Evolutionary conservation across 768 basidiomycete species (phyloP).

Genomic region (Hebeloma cylindrosporum): DNA sequence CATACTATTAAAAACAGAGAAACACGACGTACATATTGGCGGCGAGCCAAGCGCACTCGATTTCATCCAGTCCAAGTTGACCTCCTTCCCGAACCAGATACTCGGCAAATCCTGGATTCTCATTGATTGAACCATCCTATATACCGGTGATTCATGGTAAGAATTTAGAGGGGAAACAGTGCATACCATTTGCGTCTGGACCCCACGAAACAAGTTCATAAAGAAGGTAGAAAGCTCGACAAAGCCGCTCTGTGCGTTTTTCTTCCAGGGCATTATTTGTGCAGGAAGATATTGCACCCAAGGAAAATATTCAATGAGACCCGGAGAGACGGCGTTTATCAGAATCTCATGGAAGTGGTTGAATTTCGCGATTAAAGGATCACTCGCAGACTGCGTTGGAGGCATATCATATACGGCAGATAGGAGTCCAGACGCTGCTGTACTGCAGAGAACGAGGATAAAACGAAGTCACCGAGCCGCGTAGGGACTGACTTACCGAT

Average conservation of each 20-base stretch:
- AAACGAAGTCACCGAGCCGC: too few species aligned
- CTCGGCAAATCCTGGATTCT: conserved; percentile 4
- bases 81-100: conserved; percentile 6
- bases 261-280: conserved; percentile 24
- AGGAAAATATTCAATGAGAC: conserved; percentile 35
- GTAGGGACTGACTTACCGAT: conserved; percentile 18
- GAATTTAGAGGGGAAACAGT: too few species aligned
- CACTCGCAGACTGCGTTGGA: conserved; percentile 9
- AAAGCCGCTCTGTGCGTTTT: conserved; percentile 14
- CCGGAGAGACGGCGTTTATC: conserved; percentile 29
- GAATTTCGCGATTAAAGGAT: conserved; percentile 14
- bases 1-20: too few species aligned
- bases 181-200: too few species aligned
- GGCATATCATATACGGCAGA: conserved; percentile 19
- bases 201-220: conserved; percentile 6
- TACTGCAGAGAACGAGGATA: conserved; percentile 7
- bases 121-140: too few species aligned
- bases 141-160: too few species aligned
- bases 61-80: conserved; percentile 11
- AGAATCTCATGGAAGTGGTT: conserved; percentile 18
- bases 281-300: conserved; percentile 32
- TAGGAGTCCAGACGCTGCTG: conserved; percentile 16
- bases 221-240: conserved; percentile 12
- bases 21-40: conserved; percentile 12
- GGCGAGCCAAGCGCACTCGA: conserved; percentile 15